Evolutionary conservation across 805 yeast genomes (phyloP).

Genomic region (Starmera quercuum): DNA sequence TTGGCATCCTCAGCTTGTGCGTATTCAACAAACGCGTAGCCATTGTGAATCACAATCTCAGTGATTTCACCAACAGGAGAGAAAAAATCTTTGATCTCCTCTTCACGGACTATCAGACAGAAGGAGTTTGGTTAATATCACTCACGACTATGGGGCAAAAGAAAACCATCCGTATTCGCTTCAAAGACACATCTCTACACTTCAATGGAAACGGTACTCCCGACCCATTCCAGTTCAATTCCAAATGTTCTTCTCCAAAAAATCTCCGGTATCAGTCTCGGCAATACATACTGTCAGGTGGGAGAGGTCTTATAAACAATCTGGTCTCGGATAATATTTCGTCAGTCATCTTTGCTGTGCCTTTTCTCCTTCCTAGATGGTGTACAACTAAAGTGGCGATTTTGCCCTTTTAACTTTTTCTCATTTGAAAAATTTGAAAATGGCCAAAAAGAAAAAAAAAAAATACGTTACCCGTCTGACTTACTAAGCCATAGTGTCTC

Average conservation of each 20-base stretch:
- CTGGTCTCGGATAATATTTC: conserved; percentile 34
- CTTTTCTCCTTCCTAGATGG: too few species aligned
- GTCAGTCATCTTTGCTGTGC: conserved; percentile 7
- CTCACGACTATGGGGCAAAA: too few species aligned
- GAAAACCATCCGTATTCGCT: too few species aligned
- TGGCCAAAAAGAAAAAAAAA: too few species aligned
- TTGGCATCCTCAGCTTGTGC: conserved; percentile 64
- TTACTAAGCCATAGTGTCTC: too few species aligned
- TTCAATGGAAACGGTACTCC: too few species aligned
- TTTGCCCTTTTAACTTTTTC: too few species aligned
- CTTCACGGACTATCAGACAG: conserved; percentile 32
- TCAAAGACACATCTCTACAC: too few species aligned
- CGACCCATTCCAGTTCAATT: too few species aligned
- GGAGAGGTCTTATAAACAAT: conserved; percentile 58
- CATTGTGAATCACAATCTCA: conserved; percentile 67
- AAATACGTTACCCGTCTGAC: too few species aligned
- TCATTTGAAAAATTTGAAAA: too few species aligned
- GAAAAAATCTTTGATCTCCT: conserved; percentile 65
- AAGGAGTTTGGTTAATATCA: conserved; percentile 5
- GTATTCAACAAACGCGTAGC: conserved; percentile 86
- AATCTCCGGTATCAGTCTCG: background rate
- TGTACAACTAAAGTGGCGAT: too few species aligned
- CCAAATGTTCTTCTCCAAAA: background rate
- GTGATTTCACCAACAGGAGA: conserved; percentile 57
- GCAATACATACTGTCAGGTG: conserved; percentile 34